Evolutionary conservation across 2,329 filamentous ascomycete genomes (phyloP).

Genomic region (Furcasterigmium sp.): DNA sequence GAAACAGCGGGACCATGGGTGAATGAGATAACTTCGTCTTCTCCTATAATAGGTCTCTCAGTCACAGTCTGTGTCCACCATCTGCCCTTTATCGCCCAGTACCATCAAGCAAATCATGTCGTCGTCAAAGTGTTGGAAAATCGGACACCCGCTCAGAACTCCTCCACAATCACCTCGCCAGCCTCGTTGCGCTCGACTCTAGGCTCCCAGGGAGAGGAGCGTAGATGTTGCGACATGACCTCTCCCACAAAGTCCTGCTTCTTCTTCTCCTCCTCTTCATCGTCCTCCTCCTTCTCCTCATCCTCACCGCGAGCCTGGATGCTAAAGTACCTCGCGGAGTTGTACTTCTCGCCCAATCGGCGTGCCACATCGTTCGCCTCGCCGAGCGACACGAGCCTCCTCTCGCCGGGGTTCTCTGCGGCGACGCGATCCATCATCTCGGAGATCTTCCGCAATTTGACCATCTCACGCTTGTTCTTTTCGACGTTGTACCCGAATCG

Average conservation of each 20-base stretch:
- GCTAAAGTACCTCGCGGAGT: conserved; percentile 29
- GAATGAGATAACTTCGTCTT: too few species aligned
- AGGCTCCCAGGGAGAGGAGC: not conserved
- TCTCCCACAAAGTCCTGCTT: conserved; percentile 24
- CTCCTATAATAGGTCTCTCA: too few species aligned
- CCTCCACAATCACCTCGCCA: not conserved
- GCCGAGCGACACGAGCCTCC: conserved; percentile 47
- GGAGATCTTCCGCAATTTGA: not conserved
- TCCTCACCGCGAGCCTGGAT: conserved; percentile 18
- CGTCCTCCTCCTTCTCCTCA: conserved; percentile 17
- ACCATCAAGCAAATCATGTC: too few species aligned
- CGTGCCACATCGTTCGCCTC: conserved; percentile 56
- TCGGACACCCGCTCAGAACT: not conserved
- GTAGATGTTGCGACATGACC: not conserved
- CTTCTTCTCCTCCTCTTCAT: conserved; percentile 15
- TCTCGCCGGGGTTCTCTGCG: conserved; percentile 25
- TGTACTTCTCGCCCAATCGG: conserved; percentile 46
- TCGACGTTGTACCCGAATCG: not conserved
- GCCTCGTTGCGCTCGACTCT: not conserved
- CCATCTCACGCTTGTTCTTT: not conserved
- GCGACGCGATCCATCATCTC: conserved; percentile 14
- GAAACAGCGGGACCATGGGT: too few species aligned
- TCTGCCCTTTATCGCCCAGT: too few species aligned
- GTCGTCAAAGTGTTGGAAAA: too few species aligned
- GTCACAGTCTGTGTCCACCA: too few species aligned